Conservation (phyloP, 1,139 yeast species). For the Yamadazyma sp. region DNA sequence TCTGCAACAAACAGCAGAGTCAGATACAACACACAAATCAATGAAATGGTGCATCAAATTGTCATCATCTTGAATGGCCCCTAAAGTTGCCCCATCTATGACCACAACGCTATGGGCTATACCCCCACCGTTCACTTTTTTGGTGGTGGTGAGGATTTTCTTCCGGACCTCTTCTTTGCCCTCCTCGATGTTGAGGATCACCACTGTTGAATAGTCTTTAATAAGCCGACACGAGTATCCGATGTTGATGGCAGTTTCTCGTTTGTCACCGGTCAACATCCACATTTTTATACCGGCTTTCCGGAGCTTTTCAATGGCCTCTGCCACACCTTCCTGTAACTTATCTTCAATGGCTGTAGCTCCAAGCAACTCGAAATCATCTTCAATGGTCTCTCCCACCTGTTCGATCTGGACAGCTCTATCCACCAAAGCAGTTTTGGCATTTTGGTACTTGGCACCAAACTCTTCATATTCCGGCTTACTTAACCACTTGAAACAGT, state of each 20-base stretch:
- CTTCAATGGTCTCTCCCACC: conserved; percentile 73
- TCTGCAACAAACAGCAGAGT: conserved; percentile 91
- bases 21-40: conserved; percentile 82
- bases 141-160: conserved; percentile 57
- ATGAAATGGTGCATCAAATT: conserved; percentile 72
- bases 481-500: conserved; percentile 74
- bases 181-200: conserved; percentile 66
- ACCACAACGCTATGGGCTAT: conserved; percentile 95
- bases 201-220: conserved; percentile 87
- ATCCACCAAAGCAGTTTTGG: conserved; percentile 72
- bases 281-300: conserved; percentile 93
- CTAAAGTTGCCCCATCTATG: conserved; percentile 84
- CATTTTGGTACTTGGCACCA: conserved; percentile 66
- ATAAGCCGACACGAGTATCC: conserved; percentile 93
- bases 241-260: conserved; percentile 96
- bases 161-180: conserved; percentile 51
- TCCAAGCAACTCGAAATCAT: conserved; percentile 66
- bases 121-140: conserved; percentile 61
- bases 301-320: conserved; percentile 85
- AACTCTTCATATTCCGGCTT: conserved; percentile 61
- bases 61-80: conserved; percentile 69
- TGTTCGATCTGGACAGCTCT: conserved; percentile 67
- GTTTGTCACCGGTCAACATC: conserved; percentile 98
- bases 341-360: conserved; percentile 98
- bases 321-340: conserved; percentile 93